phyloP scores from a whole-genome alignment of 352 stramenopile genomes.

The Globisporangium emineosum region DNA sequence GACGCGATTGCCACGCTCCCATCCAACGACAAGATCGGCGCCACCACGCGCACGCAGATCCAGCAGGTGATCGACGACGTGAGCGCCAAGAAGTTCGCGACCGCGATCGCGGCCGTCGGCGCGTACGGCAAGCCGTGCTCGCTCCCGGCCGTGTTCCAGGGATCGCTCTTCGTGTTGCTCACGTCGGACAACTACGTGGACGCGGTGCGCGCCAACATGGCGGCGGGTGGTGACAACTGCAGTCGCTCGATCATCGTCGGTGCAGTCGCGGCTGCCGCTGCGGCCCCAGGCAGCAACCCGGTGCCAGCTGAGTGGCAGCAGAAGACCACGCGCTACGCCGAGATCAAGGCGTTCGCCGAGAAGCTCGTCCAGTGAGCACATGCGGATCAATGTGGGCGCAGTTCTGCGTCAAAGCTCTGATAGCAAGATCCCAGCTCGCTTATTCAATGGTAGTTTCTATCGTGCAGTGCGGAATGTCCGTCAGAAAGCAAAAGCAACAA shows the following conservation, averaged over 20 bases:
- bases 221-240: conserved; percentile 68
- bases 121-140: conserved; percentile 60
- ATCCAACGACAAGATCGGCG: conserved; percentile 33
- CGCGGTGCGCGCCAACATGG: conserved; percentile 50
- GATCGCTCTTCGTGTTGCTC: conserved; percentile 56
- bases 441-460: too few relatives aligned
- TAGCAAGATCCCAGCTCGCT: too few relatives aligned
- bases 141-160: conserved; percentile 53
- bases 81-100: conserved; percentile 33
- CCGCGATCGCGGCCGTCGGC: conserved; percentile 40
- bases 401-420: too few relatives aligned
- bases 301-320: conserved; percentile 48
- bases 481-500: background rate
- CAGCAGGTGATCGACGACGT: conserved; percentile 49
- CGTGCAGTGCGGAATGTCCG: too few relatives aligned
- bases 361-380: conserved; percentile 30
- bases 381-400: too few relatives aligned
- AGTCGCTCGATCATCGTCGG: conserved; percentile 64
- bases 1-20: conserved; percentile 38
- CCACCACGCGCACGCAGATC: conserved; percentile 28
- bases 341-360: conserved; percentile 35
- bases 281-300: conserved; percentile 13
- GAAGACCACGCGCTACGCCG: conserved; percentile 41
- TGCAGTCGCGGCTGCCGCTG: conserved; percentile 39
- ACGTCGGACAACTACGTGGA: conserved; percentile 40